phyloP scores from a whole-genome alignment of 2,329 filamentous ascomycete species.

The Monosporascus sp. region DNA sequence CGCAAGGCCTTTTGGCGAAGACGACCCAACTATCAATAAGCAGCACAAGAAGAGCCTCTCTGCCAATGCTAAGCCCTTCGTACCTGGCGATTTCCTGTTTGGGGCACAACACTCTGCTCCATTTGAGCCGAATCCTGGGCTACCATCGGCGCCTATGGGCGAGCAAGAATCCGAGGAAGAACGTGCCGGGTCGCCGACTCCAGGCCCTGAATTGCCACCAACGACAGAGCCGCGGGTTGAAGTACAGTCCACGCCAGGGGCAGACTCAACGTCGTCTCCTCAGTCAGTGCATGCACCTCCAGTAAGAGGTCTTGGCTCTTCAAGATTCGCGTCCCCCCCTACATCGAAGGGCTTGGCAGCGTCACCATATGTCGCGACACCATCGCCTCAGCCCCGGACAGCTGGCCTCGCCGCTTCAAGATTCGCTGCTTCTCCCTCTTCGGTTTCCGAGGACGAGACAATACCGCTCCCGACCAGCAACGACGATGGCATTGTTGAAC shows the following conservation, averaged over 20 bases:
- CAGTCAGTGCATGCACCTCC: conserved; percentile 10
- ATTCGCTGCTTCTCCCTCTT: conserved; percentile 37
- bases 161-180: conserved; percentile 23
- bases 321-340: conserved; percentile 28
- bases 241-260: conserved; percentile 8
- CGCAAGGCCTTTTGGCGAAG: conserved; percentile 44
- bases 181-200: conserved; percentile 27
- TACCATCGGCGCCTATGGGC: conserved; percentile 16
- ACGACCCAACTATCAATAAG: conserved; percentile 32
- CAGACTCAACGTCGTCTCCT: conserved; percentile 13
- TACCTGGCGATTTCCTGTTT: conserved; percentile 32
- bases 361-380: conserved; percentile 40
- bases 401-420: conserved; percentile 39
- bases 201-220: conserved; percentile 21
- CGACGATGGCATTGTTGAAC: conserved; percentile 9
- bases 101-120: conserved; percentile 26
- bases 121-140: conserved; percentile 23
- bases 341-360: conserved; percentile 36
- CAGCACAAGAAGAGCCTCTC: conserved; percentile 58
- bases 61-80: conserved; percentile 66
- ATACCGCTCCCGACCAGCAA: conserved; percentile 3
- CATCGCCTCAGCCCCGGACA: conserved; percentile 36
- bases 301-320: conserved; percentile 21
- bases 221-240: conserved; percentile 4
- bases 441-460: conserved; percentile 20